Evolutionary conservation across 1,284 basidiomycete genomes (phyloP), one percentile per base, ranked within the genome.

Genomic region (Serendipita sp.): DNA sequence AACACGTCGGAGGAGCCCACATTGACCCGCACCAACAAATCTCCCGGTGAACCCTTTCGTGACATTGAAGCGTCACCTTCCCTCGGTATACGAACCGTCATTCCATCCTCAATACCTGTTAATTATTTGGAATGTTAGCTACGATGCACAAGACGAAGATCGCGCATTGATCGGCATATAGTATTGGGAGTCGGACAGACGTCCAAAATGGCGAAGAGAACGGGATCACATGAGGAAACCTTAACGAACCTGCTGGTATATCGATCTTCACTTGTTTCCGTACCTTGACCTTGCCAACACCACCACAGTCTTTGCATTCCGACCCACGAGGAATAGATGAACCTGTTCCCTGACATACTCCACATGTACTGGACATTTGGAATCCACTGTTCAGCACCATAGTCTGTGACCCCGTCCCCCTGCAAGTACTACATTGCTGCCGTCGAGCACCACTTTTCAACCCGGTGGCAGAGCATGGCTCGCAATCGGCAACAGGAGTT

Each of bases 311-410:
- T 32, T 80, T 79, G 73, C 96, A 99, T 66, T 87, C 82, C 66
- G 87, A 83, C 35, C 82, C 84, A 13, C 83, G 83, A 63, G 93
- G 91, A 34, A 97, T 83, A 2, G 82, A 83, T 41, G 82, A 82
- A 15, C 96, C 96, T 13, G 82, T 78, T n/a, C 96, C 96, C 29
- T 82, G 78, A 74, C 96, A 99, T 29, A 81, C 74, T 61, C 79
- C 79, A 74, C 96, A 99, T 29, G 93, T 94, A 68, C 86, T 91
- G 10, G 93, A 87, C 93, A 99, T 96, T 72, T 94, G 91, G 83
- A 99, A 99, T 15, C 96, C 96, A 72, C 82, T 86, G 72, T 93
- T 87, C 69, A 99, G 85, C 63, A 94, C 87, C 74, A 91, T 98
- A 12, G 93, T 92, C 71, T 87, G 82, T 50, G 88, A 86, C 30